Base-by-base conservation (phyloP, 805 yeast genomes). In the Metschnikowia vanudenii region DNA sequence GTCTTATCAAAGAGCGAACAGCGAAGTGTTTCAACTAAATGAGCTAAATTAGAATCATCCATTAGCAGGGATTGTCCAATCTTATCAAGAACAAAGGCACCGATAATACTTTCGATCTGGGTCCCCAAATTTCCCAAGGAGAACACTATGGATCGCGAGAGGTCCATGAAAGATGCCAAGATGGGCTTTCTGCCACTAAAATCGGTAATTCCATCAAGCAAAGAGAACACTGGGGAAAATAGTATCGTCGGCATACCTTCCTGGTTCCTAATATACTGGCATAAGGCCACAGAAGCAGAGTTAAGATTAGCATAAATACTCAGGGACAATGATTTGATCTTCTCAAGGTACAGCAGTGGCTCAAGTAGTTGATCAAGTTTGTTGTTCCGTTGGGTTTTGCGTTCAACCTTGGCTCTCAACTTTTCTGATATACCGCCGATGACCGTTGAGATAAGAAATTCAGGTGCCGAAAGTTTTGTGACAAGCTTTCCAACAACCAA, bases 111-210 rank as follows among this genome's bases (percentile, higher is more conserved):
- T 16, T 57, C 51, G 19, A 55, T 8, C n/a, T 32, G 38, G 14
- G 26, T 31, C 9, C 50, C 47, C 22, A 46, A 22, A n/a, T 11
- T 34, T 3, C 19, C 36, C 13, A 35, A 36, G 9, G 43, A 45
- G 13, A 39, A 43, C 12, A 49, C n/a, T 1, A 22, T 29, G 4
- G 45, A 47, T 10, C 51, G 22, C 10, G 33, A 29, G 18, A 38
- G 43, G n/a, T 31, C 26, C 18, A 59, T 20, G 4, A 53, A 13
- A 2, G 53, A 49, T 12, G 47, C 26, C 11, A 57, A 38, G 16
- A 60, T 36, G 9, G 64, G 63, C 35, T 57, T 58, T 20, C 57
- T 38, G 24, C 34, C 26, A 20, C 57, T 52, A 33, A 62, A 46
- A 22, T 44, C 40, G 8, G 58, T 54, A 22, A 61, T 12, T 1